Evolutionary conservation across 1,139 yeast species (phyloP).

Genomic region (Geotrichum klebahnii): DNA sequence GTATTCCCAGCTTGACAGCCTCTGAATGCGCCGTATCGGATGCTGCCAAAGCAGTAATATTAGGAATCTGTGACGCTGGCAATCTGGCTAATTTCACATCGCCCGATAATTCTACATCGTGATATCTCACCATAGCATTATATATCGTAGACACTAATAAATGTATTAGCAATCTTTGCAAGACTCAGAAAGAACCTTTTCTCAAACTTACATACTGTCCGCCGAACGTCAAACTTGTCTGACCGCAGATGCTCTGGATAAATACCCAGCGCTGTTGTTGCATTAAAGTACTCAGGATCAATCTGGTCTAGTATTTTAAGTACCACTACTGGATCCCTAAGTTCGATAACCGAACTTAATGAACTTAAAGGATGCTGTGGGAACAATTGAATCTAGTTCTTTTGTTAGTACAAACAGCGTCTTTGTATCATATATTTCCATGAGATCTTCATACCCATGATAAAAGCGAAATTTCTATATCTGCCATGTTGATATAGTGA

Average conservation of each 20-base stretch:
- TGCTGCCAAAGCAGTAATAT: constrained; percentile 4
- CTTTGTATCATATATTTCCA: neutral
- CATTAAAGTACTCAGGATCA: constrained; percentile 13
- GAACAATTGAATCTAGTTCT: neutral
- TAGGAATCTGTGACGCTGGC: neutral
- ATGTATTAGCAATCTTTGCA: neutral
- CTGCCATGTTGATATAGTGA: neutral
- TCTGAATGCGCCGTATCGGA: neutral
- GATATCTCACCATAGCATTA: neutral
- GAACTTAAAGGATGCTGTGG: constrained; percentile 1
- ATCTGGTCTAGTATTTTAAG: constrained; percentile 14
- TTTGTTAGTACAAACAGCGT: neutral
- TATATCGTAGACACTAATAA: neutral
- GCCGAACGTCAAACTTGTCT: constrained; percentile 4
- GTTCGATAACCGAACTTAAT: neutral
- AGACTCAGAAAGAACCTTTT: neutral
- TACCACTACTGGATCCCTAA: neutral
- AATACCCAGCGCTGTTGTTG: neutral
- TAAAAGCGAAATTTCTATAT: neutral
- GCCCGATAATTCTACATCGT: neutral
- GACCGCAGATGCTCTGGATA: neutral
- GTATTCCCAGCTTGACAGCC: constrained; percentile 8
- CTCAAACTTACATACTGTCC: constrained; percentile 5
- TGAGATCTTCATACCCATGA: constrained; percentile 3
- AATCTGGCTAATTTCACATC: constrained; percentile 1